Conservation (phyloP, 139 green algal genomes). For the Choricystis sp. region DNA sequence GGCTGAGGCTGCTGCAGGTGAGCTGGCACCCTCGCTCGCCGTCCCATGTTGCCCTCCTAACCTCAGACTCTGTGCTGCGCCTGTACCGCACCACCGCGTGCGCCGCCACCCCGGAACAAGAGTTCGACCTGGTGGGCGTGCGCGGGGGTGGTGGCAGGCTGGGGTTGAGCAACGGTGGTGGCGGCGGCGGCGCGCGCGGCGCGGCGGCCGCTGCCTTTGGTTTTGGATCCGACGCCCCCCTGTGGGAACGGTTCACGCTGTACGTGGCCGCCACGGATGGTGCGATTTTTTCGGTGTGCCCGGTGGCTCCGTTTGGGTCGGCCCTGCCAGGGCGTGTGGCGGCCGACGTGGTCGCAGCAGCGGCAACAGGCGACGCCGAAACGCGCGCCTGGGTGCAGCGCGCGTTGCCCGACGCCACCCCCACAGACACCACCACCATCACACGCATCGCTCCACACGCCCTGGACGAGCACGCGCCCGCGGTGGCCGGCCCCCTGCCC, state of each 20-base stretch:
- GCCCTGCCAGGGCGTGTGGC: neutral
- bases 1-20: neutral
- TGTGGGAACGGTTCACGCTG: neutral
- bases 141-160: too few species aligned
- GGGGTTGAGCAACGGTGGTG: neutral
- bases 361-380: neutral
- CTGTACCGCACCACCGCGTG: neutral
- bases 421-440: neutral
- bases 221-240: neutral
- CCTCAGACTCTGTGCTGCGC: neutral
- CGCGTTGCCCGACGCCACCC: neutral
- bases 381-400: neutral
- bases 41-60: neutral
- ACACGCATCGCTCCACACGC: neutral
- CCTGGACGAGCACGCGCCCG: neutral
- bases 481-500: neutral
- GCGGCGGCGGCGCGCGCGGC: too few species aligned
- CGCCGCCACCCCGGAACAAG: neutral
- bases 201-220: neutral
- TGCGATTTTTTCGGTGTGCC: neutral
- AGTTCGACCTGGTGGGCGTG: neutral
- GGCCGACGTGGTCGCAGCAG: neutral
- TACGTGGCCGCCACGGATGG: neutral
- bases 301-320: neutral
- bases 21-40: neutral